These are phyloP conservation scores for Zanthoxylum bungeanum DNA, from an alignment of 345 rosid genomes.

Conservation along the genomic window DNA sequence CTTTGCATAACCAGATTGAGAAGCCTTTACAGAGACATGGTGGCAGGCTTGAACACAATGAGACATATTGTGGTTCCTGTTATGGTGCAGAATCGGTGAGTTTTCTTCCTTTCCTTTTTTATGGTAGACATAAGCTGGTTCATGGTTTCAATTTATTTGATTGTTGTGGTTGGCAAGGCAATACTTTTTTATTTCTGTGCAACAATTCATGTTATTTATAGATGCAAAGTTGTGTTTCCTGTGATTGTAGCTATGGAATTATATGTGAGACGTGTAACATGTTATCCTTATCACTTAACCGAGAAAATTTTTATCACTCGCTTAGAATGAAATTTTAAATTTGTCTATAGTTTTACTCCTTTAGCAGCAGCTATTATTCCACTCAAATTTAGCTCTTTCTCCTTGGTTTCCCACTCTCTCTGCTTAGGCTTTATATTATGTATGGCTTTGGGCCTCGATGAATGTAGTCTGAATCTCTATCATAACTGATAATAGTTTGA, in stretches of 20 bases:
- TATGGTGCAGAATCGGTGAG: constrained; percentile 87
- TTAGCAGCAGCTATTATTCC: not conserved
- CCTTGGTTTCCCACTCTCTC: not conserved
- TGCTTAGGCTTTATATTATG: not conserved
- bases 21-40: constrained; percentile 94
- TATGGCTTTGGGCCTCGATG: not conserved
- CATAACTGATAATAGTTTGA: not conserved
- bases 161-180: not conserved
- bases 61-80: constrained; percentile 94
- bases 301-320: not conserved
- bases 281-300: not conserved
- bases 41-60: constrained; percentile 95
- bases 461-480: not conserved
- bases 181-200: not conserved
- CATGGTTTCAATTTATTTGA: not conserved
- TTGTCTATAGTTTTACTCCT: not conserved
- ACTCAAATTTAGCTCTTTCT: not conserved
- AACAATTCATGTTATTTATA: not conserved
- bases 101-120: not conserved
- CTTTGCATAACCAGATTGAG: constrained; percentile 59
- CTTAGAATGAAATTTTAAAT: not conserved
- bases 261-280: not conserved
- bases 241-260: not conserved
- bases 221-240: not conserved
- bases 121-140: not conserved